Percentiles rank a stretch among this genome's conserved stretches.
Evolutionary conservation across 2,329 filamentous ascomycete species (phyloP).

Genomic region (Atkinsonella hypoxylon): DNA sequence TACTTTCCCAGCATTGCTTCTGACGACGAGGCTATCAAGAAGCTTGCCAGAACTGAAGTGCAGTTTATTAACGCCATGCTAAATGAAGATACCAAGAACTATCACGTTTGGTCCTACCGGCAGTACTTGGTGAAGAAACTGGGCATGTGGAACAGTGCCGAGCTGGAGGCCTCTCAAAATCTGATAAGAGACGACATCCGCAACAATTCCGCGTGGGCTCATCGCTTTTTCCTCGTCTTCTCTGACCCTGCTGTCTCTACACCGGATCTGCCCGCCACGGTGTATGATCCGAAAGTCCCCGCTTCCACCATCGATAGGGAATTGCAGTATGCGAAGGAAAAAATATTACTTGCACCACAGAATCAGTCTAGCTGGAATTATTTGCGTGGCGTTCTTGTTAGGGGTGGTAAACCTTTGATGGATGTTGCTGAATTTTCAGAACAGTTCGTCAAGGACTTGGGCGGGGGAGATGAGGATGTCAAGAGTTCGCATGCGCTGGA

Average conservation of each 20-base stretch:
- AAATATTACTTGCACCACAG: conserved; percentile 72
- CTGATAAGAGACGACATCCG: conserved; percentile 72
- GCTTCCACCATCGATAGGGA: conserved; percentile 59
- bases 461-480: conserved; percentile 37
- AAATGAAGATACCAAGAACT: conserved; percentile 83
- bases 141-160: conserved; percentile 57
- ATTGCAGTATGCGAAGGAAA: conserved; percentile 58
- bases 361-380: conserved; percentile 96
- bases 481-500: conserved; percentile 58
- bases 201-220: conserved; percentile 97
- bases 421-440: conserved; percentile 35
- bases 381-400: conserved; percentile 60
- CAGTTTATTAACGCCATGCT: conserved; percentile 74
- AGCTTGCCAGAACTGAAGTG: conserved; percentile 53
- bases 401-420: conserved; percentile 42
- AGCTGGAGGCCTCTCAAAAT: conserved; percentile 59
- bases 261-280: conserved; percentile 33
- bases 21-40: conserved; percentile 42
- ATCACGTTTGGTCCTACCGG: conserved; percentile 95
- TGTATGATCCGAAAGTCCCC: conserved; percentile 44
- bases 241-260: conserved; percentile 43
- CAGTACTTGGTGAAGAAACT: conserved; percentile 56
- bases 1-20: conserved; percentile 47
- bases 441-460: conserved; percentile 37
- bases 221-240: conserved; percentile 90